These are phyloP conservation scores for Phycomyces blakesleeanus DNA, from an alignment of 192 early-diverging fungal genomes.

Conservation along the genomic window DNA sequence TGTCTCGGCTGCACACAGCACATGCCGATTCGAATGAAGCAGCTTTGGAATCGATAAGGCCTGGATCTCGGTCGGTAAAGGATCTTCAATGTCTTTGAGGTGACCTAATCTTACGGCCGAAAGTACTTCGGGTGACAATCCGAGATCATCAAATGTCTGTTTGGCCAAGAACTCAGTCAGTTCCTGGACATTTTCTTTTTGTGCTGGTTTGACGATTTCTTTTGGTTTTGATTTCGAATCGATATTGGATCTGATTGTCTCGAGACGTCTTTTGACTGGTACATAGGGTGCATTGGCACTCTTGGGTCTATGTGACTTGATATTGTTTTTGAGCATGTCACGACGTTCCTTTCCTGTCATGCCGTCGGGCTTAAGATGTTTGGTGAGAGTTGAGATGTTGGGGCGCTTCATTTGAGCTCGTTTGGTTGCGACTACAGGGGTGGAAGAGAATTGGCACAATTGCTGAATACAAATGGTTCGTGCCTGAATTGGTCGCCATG, in stretches of 20 bases:
- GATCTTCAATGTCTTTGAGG: slow-evolving; percentile 28
- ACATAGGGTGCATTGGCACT: slow-evolving; percentile 22
- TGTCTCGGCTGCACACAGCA: slow-evolving; percentile 83
- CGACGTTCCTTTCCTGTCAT: slow-evolving; percentile 34
- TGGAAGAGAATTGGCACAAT: slow-evolving; percentile 17
- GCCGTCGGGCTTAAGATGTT: slow-evolving; percentile 35
- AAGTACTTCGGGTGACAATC: slow-evolving; percentile 53
- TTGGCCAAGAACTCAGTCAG: slow-evolving; percentile 21
- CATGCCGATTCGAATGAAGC: slow-evolving; percentile 41
- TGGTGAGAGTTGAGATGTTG: slow-evolving; percentile 32
- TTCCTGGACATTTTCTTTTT: slow-evolving; percentile 18
- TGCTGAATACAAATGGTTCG: neutral
- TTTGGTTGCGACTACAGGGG: slow-evolving; percentile 8
- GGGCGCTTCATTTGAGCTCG: slow-evolving; percentile 24
- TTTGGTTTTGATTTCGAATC: neutral
- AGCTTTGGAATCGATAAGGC: slow-evolving; percentile 76
- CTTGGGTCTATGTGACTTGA: slow-evolving; percentile 12
- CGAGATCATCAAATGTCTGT: slow-evolving; percentile 59
- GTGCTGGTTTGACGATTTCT: slow-evolving; percentile 8
- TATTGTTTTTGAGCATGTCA: slow-evolving; percentile 17
- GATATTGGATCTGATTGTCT: slow-evolving; percentile 16
- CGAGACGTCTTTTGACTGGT: slow-evolving; percentile 31
- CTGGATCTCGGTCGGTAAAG: slow-evolving; percentile 80
- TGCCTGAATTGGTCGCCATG: neutral
- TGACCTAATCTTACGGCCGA: slow-evolving; percentile 38